phyloP scores from a whole-genome alignment of 306 rosid genomes.

The Lotus japonicus region DNA sequence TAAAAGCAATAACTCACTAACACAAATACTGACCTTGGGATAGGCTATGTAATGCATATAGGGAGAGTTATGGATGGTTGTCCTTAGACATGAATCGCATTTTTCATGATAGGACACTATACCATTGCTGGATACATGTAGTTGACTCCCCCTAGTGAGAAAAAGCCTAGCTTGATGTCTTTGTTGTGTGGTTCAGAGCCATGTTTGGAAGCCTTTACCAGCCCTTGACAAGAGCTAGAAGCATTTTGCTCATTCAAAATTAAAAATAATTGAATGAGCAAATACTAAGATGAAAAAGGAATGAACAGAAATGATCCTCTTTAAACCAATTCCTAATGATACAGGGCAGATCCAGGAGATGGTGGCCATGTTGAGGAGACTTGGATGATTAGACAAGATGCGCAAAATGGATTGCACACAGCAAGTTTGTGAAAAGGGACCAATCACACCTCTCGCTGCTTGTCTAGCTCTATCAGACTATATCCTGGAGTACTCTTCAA shows the following conservation, averaged over 20 bases:
- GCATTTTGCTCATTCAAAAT: not conserved
- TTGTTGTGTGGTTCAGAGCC: not conserved
- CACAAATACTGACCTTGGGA: too few species aligned
- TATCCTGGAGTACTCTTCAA: slow-evolving; percentile 28
- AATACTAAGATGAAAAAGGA: not conserved
- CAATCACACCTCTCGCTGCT: slow-evolving; percentile 8
- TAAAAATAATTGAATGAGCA: not conserved
- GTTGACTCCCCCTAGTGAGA: too few species aligned
- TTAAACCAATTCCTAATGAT: not conserved
- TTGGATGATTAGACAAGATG: not conserved
- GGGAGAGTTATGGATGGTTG: too few species aligned
- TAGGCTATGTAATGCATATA: too few species aligned
- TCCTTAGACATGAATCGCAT: too few species aligned
- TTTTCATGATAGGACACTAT: too few species aligned
- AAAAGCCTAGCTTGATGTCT: too few species aligned
- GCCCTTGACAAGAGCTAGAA: not conserved
- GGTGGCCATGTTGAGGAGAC: not conserved
- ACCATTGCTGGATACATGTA: too few species aligned
- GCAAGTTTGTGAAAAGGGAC: not conserved
- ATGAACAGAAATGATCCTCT: not conserved
- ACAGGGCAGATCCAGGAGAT: not conserved
- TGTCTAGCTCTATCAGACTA: slow-evolving; percentile 32
- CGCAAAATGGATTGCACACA: not conserved
- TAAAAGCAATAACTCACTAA: too few species aligned
- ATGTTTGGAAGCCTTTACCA: not conserved